Percentiles rank a stretch among this genome's conserved stretches.
Evolutionary conservation across 805 yeast genomes (phyloP).

Genomic region (Candida pseudoglaebosa): DNA sequence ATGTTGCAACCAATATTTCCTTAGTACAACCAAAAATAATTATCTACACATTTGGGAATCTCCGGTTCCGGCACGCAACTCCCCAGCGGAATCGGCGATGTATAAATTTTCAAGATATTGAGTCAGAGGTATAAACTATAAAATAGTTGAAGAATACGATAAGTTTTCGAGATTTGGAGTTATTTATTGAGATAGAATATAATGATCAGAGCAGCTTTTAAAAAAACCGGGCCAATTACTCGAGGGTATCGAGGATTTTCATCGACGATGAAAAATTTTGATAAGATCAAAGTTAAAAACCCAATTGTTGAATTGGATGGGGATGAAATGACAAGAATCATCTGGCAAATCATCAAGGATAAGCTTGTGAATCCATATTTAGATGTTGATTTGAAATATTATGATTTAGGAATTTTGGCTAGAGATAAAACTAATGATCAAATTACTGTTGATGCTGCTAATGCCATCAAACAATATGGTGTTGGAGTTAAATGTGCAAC

Average conservation of each 20-base stretch:
- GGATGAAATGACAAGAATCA: conserved; percentile 83
- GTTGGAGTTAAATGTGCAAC: conserved; percentile 86
- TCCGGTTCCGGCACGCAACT: background rate
- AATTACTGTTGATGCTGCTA: conserved; percentile 74
- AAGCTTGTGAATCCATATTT: conserved; percentile 65
- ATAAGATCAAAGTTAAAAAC: conserved; percentile 62
- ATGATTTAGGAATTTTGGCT: conserved; percentile 64
- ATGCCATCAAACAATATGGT: conserved; percentile 69
- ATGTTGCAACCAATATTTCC: background rate
- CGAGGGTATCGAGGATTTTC: conserved; percentile 12
- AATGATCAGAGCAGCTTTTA: conserved; percentile 12
- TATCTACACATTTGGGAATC: background rate
- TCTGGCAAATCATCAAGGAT: conserved; percentile 72
- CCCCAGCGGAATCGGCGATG: background rate
- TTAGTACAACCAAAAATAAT: background rate
- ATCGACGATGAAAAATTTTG: conserved; percentile 8
- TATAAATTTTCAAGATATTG: background rate
- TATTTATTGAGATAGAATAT: background rate
- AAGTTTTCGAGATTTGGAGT: background rate
- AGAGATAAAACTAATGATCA: conserved; percentile 71
- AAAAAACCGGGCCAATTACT: conserved; percentile 6
- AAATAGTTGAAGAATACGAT: too few species aligned
- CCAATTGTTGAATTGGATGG: conserved; percentile 82
- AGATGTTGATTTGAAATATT: conserved; percentile 71
- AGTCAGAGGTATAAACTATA: conserved; percentile 1